These are phyloP conservation scores for Diplodia scrobiculata DNA, from an alignment of 2,329 filamentous ascomycete species.

Conservation along the genomic window DNA sequence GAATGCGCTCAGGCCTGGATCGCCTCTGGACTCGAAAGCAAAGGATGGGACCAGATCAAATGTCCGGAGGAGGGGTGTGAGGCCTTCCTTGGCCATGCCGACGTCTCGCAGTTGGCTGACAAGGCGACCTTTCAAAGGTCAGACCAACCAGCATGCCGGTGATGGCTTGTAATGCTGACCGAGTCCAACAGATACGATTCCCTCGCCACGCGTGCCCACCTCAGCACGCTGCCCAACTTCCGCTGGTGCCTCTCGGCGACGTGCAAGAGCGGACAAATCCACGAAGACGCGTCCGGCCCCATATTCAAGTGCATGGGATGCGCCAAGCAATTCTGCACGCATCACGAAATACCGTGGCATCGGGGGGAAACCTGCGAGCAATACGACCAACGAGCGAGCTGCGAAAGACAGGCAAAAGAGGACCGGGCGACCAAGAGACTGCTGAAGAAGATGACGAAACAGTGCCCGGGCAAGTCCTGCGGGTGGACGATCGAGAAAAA, in stretches of 20 bases:
- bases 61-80: slow-evolving; percentile 56
- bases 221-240: slow-evolving; percentile 53
- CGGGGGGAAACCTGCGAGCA: slow-evolving; percentile 44
- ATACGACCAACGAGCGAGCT: slow-evolving; percentile 43
- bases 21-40: slow-evolving; percentile 40
- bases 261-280: slow-evolving; percentile 58
- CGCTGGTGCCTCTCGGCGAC: slow-evolving; percentile 55
- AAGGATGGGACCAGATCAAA: slow-evolving; percentile 52
- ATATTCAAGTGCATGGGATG: slow-evolving; percentile 48
- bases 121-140: slow-evolving; percentile 34
- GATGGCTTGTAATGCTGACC: neutral
- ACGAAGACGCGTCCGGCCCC: slow-evolving; percentile 48
- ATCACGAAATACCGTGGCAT: slow-evolving; percentile 45
- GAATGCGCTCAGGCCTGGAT: slow-evolving; percentile 48
- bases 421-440: slow-evolving; percentile 38
- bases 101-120: slow-evolving; percentile 53
- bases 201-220: slow-evolving; percentile 49
- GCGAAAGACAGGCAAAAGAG: slow-evolving; percentile 36
- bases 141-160: slow-evolving; percentile 9
- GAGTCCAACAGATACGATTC: slow-evolving; percentile 43
- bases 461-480: slow-evolving; percentile 44
- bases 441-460: slow-evolving; percentile 41
- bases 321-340: slow-evolving; percentile 43
- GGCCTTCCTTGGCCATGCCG: slow-evolving; percentile 47
- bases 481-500: slow-evolving; percentile 47